phyloP scores from a whole-genome alignment of 768 basidiomycete species.

The Arthromyces matolae region DNA sequence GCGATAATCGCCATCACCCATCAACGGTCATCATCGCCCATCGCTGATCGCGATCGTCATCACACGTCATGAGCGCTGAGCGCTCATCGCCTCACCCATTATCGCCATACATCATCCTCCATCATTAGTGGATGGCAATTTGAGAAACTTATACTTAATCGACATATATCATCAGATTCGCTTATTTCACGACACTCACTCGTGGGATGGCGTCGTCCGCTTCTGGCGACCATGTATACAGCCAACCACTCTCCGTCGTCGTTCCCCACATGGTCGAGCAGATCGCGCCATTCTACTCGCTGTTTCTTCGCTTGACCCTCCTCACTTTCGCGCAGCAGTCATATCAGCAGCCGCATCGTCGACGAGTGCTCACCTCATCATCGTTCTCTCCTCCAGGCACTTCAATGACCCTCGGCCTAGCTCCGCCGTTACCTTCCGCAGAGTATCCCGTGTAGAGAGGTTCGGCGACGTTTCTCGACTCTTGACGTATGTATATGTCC shows the following conservation, averaged over 20 bases:
- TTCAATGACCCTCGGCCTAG: slow-evolving; percentile 39
- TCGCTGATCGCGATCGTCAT: too few relatives aligned
- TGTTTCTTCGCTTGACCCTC: slow-evolving; percentile 44
- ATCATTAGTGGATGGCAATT: too few relatives aligned
- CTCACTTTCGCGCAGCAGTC: slow-evolving; percentile 52
- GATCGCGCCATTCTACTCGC: slow-evolving; percentile 47
- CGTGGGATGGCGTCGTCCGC: slow-evolving; percentile 1
- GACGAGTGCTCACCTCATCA: slow-evolving; percentile 49
- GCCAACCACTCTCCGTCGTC: slow-evolving; percentile 13
- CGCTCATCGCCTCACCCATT: too few relatives aligned
- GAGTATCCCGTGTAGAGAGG: slow-evolving; percentile 35
- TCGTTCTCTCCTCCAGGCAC: slow-evolving; percentile 61
- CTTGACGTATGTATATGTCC: slow-evolving; percentile 81
- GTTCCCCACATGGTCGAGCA: slow-evolving; percentile 22
- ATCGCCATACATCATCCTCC: too few relatives aligned
- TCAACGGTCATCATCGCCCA: too few relatives aligned
- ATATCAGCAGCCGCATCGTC: slow-evolving; percentile 48
- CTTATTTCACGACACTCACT: slow-evolving; percentile 9
- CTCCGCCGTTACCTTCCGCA: slow-evolving; percentile 19
- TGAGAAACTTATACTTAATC: too few relatives aligned
- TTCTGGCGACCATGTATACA: slow-evolving; percentile 7
- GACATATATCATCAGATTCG: too few relatives aligned
- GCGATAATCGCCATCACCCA: too few relatives aligned
- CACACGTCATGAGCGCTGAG: too few relatives aligned
- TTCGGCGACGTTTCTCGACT: slow-evolving; percentile 75